These are phyloP conservation scores for Punctularia strigosozonata DNA, from an alignment of 768 basidiomycete genomes.

Conservation along the genomic window DNA sequence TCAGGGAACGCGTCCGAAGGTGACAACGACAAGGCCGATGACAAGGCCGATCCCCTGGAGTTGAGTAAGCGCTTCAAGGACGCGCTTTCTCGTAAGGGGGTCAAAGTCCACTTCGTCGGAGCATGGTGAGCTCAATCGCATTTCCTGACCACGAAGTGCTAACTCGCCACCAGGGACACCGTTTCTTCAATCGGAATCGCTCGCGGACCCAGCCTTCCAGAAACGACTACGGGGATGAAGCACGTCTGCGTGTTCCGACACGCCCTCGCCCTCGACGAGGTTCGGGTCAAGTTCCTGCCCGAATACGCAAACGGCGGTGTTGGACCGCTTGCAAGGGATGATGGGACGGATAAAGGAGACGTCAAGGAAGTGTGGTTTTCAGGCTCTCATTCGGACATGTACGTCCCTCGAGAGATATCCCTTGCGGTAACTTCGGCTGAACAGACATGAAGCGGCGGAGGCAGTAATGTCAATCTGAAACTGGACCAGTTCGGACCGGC, in stretches of 20 bases:
- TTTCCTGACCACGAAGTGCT: not conserved
- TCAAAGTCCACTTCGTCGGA: slow-evolving; percentile 46
- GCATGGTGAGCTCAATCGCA: slow-evolving; percentile 23
- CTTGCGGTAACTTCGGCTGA: too few relatives aligned
- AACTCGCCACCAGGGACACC: slow-evolving; percentile 37
- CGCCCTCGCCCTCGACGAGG: slow-evolving; percentile 70
- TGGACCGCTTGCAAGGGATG: not conserved
- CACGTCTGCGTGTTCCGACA: slow-evolving; percentile 66
- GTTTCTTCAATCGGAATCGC: slow-evolving; percentile 66
- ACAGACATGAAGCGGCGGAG: too few relatives aligned
- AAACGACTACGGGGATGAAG: slow-evolving; percentile 42
- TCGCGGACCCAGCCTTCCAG: slow-evolving; percentile 48
- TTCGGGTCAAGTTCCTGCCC: slow-evolving; percentile 22
- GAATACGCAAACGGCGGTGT: slow-evolving; percentile 10
- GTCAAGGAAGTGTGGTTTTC: slow-evolving; percentile 6
- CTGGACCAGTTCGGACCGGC: too few relatives aligned
- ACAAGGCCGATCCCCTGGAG: slow-evolving; percentile 9
- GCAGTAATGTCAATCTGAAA: too few relatives aligned
- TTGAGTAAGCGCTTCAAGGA: slow-evolving; percentile 44
- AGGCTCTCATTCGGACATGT: slow-evolving; percentile 6
- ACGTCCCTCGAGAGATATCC: not conserved
- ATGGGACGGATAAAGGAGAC: slow-evolving; percentile 6
- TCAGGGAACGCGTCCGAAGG: too few relatives aligned
- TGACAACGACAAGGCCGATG: slow-evolving; percentile 12
- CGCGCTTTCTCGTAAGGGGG: slow-evolving; percentile 31